These are phyloP conservation scores for Fomitopsis pulvina DNA, from an alignment of 768 basidiomycete species.

Conservation along the genomic window DNA sequence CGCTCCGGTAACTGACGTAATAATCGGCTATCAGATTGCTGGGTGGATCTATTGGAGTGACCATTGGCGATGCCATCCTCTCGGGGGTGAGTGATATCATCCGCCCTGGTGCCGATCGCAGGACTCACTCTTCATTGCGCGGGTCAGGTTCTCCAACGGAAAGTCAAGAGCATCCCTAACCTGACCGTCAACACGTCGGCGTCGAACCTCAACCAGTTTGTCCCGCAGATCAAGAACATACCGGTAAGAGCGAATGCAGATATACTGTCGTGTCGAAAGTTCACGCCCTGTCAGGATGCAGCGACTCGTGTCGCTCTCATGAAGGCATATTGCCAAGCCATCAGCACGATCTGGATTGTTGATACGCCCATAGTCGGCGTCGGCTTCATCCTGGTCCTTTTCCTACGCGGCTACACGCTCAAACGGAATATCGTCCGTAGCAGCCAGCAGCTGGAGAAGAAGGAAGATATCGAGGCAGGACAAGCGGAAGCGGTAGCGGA, in stretches of 20 bases:
- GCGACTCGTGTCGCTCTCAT: slow-evolving; percentile 41
- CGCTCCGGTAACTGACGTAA: neutral
- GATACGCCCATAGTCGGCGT: slow-evolving; percentile 50
- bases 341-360: slow-evolving; percentile 60
- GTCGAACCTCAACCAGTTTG: slow-evolving; percentile 39
- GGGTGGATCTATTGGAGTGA: slow-evolving; percentile 73
- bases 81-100: slow-evolving; percentile 35
- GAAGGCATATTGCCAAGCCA: slow-evolving; percentile 57
- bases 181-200: slow-evolving; percentile 35
- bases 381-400: slow-evolving; percentile 46
- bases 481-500: slow-evolving; percentile 9
- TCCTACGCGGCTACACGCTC: slow-evolving; percentile 55
- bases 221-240: slow-evolving; percentile 38
- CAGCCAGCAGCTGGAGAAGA: slow-evolving; percentile 20
- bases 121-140: neutral
- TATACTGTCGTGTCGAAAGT: neutral
- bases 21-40: slow-evolving; percentile 38
- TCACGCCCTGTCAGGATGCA: slow-evolving; percentile 34
- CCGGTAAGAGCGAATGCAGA: slow-evolving; percentile 27
- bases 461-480: slow-evolving; percentile 22
- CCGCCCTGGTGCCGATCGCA: neutral
- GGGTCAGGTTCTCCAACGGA: slow-evolving; percentile 23
- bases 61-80: slow-evolving; percentile 68
- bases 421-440: slow-evolving; percentile 40
- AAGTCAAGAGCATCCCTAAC: slow-evolving; percentile 31